Evolutionary conservation across 768 basidiomycete species (phyloP), one percentile per base, ranked within the genome.

Genomic region (Dacryopinax primogenitus): DNA sequence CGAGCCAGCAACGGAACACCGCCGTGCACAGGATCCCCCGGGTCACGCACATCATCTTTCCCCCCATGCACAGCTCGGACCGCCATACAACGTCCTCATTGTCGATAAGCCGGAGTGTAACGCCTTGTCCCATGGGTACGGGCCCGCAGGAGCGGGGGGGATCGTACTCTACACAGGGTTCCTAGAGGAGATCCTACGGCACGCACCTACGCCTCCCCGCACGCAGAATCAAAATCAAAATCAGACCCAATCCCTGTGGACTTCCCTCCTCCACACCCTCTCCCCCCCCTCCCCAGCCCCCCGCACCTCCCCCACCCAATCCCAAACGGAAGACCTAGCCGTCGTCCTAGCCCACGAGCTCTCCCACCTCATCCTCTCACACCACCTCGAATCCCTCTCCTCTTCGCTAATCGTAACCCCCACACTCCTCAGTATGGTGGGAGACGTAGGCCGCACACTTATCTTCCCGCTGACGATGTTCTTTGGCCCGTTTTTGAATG

Each of bases 91-190:
- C 34, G 77, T 99, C 4, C 80, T 99, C 45, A 74, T 99, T n/a
- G 84, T 95, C 51, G 90, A 97, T 62, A 85, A 86, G 67, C 86
- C 90, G 0, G 86, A 90, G 66, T 81, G 84, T 9, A 99, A 97
- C 71, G 95, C 96, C 0, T 96, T 99, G 74, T 90, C 88, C 0
- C 97, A 94, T 72, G 95, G 95, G 1, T 98, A 97, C 69, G 92
- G 92, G 13, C 87, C 90, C 1, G 84, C 92, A 70, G 88, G 90
- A 36, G 90, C 86, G 0, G 93, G 92, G 66, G 95, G 96, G 4
- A 83, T 99, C 66, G 94, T 98, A 64, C 84, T 99, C 9, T 97
- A 91, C 74, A 90, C 90, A 13, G 95, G 95, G 3, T 91, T 97
- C 77, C 73, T 98, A 62, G 90, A 97, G 72, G 86, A 92, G 64